These are phyloP conservation scores for Neofusicoccum sp. DNA, from an alignment of 2,329 filamentous ascomycete species.

Conservation along the genomic window DNA sequence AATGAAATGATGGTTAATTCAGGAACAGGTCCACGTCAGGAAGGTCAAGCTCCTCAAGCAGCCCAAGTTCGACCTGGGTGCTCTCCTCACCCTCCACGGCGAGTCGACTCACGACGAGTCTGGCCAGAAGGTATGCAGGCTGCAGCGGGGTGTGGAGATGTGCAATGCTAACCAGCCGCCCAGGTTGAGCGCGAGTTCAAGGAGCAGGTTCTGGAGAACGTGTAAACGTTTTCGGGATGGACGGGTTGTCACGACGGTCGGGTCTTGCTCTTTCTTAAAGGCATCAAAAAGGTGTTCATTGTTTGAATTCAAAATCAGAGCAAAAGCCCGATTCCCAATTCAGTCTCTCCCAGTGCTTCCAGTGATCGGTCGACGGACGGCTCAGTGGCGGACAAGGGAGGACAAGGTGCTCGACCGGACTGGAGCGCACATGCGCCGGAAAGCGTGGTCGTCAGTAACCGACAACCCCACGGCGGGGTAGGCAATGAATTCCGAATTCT, in stretches of 20 bases:
- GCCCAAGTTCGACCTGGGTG: constrained; percentile 98
- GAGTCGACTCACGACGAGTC: constrained; percentile 95
- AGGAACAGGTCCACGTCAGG: constrained; percentile 87
- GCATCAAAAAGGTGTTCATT: constrained; percentile 43
- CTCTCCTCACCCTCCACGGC: constrained; percentile 93
- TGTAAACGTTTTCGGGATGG: constrained; percentile 61
- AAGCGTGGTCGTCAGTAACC: background rate
- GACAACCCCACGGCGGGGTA: background rate
- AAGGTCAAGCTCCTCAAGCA: constrained; percentile 99
- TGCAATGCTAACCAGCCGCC: background rate
- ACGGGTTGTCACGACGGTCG: constrained; percentile 24
- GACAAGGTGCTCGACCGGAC: constrained; percentile 2
- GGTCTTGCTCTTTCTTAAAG: constrained; percentile 30
- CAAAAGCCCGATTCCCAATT: constrained; percentile 18
- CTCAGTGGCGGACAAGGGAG: constrained; percentile 6
- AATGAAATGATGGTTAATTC: constrained; percentile 25
- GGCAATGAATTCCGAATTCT: constrained; percentile 4
- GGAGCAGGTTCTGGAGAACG: constrained; percentile 90
- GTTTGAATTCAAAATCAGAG: constrained; percentile 20
- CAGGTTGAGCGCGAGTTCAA: constrained; percentile 91
- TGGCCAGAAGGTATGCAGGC: constrained; percentile 78
- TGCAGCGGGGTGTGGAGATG: background rate
- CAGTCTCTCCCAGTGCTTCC: constrained; percentile 8
- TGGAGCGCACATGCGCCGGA: background rate
- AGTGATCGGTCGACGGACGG: constrained; percentile 11